A percentile compares a stretch with the other conserved stretches of the same genome.
These are phyloP conservation scores for Orbilia ellipsospora DNA, from an alignment of 2,329 filamentous ascomycete genomes.

Conservation along the genomic window DNA sequence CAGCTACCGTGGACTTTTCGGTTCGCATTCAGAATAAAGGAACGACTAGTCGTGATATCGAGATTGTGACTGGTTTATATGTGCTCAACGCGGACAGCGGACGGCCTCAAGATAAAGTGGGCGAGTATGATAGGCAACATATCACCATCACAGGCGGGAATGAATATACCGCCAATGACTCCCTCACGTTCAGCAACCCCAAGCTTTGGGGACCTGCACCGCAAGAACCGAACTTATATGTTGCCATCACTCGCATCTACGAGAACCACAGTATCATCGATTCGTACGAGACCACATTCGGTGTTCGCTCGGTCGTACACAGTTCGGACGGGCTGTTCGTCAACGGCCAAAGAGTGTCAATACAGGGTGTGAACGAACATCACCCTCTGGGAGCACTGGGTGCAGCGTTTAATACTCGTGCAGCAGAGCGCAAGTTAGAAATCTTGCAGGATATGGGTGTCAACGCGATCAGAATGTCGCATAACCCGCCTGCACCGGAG, in stretches of 20 bases:
- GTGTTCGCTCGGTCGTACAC: conserved; percentile 65
- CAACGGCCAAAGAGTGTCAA: conserved; percentile 64
- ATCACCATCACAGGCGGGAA: conserved; percentile 60
- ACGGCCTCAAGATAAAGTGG: conserved; percentile 60
- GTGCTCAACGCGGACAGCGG: conserved; percentile 61
- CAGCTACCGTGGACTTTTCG: conserved; percentile 64
- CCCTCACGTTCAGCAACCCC: conserved; percentile 63
- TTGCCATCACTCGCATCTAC: conserved; percentile 64
- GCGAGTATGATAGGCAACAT: conserved; percentile 61
- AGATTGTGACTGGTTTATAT: conserved; percentile 64
- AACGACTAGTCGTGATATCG: conserved; percentile 60
- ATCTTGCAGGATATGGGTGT: conserved; percentile 67
- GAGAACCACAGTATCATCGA: conserved; percentile 61
- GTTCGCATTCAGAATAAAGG: conserved; percentile 66
- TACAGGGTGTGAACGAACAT: conserved; percentile 67
- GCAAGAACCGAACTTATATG: conserved; percentile 66
- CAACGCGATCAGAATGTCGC: conserved; percentile 67
- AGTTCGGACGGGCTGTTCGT: conserved; percentile 64
- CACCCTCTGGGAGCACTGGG: conserved; percentile 68
- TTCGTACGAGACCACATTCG: conserved; percentile 67
- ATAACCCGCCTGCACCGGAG: conserved; percentile 68
- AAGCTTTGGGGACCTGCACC: conserved; percentile 67
- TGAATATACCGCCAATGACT: conserved; percentile 61
- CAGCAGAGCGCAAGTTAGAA: conserved; percentile 66
- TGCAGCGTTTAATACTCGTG: conserved; percentile 67